These are phyloP conservation scores for Thozetella sp. DNA, from an alignment of 495 filamentous ascomycete genomes.

Conservation along the genomic window DNA sequence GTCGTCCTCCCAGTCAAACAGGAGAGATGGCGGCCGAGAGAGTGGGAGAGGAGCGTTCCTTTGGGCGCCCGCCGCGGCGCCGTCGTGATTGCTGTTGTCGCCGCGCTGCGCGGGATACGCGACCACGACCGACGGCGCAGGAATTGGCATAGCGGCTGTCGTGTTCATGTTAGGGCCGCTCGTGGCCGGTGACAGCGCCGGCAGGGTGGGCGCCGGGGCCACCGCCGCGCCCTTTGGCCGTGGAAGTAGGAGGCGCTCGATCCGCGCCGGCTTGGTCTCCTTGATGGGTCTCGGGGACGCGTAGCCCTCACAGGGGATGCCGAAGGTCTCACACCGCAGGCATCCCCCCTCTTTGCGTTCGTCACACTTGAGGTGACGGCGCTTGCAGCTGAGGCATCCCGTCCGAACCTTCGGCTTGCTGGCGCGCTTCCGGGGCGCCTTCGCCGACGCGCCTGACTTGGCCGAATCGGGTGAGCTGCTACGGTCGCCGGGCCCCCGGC, in stretches of 20 bases:
- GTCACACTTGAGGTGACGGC: slow-evolving; percentile 22
- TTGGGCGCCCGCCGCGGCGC: too few species aligned
- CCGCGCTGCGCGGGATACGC: too few species aligned
- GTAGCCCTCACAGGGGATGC: slow-evolving; percentile 24
- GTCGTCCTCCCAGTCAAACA: slow-evolving; percentile 12
- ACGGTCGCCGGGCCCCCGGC: background rate
- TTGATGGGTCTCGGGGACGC: slow-evolving; percentile 9
- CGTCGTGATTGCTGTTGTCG: too few species aligned
- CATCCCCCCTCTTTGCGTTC: slow-evolving; percentile 21
- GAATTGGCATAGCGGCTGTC: too few species aligned
- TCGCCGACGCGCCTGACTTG: background rate
- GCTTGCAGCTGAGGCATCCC: slow-evolving; percentile 16
- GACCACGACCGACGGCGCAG: too few species aligned
- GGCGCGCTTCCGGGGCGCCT: slow-evolving; percentile 15
- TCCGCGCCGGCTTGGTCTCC: slow-evolving; percentile 10
- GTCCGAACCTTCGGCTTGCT: slow-evolving; percentile 28
- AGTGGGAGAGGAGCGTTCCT: slow-evolving; percentile 2
- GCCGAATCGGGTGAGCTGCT: background rate
- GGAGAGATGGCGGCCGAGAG: slow-evolving; percentile 10
- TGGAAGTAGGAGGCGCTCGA: slow-evolving; percentile 17
- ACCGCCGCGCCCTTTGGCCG: slow-evolving; percentile 19
- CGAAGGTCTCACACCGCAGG: slow-evolving; percentile 22
- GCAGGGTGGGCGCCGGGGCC: background rate
- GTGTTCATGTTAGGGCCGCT: background rate
- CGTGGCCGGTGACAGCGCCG: background rate